phyloP scores from a whole-genome alignment of 2,329 filamentous ascomycete species.

The Alternaria sp. region DNA sequence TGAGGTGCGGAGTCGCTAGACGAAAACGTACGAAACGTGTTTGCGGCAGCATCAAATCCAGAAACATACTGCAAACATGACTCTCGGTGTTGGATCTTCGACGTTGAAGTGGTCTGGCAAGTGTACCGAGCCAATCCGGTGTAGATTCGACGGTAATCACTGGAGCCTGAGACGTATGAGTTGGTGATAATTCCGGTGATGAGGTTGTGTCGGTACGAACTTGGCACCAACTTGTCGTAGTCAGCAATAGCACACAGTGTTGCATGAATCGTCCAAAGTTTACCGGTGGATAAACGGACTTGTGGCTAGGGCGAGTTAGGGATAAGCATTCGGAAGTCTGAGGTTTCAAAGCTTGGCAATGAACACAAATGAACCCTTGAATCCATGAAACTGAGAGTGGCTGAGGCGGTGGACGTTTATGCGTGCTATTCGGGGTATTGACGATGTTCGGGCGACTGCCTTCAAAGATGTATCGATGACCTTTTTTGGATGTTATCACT shows the following conservation, averaged over 20 bases:
- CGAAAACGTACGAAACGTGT: slow-evolving; percentile 29
- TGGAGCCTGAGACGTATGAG: neutral
- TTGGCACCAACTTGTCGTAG: neutral
- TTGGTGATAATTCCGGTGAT: neutral
- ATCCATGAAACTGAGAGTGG: slow-evolving; percentile 29
- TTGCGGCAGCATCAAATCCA: slow-evolving; percentile 30
- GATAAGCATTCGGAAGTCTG: slow-evolving; percentile 30
- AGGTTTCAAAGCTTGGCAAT: slow-evolving; percentile 32
- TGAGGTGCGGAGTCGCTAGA: slow-evolving; percentile 13
- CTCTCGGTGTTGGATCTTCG: neutral
- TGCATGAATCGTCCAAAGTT: neutral
- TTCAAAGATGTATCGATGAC: neutral
- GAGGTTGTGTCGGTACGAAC: neutral
- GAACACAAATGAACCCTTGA: slow-evolving; percentile 24
- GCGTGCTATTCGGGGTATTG: neutral
- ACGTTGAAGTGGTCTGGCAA: neutral
- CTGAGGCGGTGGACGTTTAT: slow-evolving; percentile 17
- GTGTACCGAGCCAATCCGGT: neutral
- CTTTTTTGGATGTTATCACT: neutral
- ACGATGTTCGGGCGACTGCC: neutral
- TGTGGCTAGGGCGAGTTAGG: slow-evolving; percentile 16
- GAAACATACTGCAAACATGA: slow-evolving; percentile 17
- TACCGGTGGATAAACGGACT: neutral
- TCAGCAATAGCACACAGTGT: neutral
- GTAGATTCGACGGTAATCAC: neutral